These are phyloP conservation scores for Sphagnurus paluster DNA, from an alignment of 1,284 basidiomycete genomes.

Conservation along the genomic window DNA sequence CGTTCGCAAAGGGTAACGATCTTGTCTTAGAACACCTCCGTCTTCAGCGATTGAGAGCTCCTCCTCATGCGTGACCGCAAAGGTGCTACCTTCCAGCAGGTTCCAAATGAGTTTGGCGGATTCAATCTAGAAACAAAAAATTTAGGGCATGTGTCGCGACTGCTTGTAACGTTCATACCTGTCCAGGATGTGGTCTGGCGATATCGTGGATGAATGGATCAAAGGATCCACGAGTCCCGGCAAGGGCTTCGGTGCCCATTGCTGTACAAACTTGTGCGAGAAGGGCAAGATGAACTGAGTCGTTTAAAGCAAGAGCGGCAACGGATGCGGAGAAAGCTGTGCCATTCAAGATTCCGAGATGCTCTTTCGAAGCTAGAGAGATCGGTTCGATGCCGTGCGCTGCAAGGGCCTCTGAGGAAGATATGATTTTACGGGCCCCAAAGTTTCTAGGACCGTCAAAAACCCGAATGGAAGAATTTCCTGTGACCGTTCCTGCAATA, in stretches of 20 bases:
- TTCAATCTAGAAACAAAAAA: conserved; percentile 50
- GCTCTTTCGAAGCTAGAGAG: conserved; percentile 76
- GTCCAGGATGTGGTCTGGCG: conserved; percentile 85
- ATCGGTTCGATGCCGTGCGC: conserved; percentile 69
- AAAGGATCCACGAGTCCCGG: conserved; percentile 72
- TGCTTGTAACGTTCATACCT: conserved; percentile 39
- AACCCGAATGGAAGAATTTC: conserved; percentile 78
- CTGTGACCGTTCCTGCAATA: conserved; percentile 77
- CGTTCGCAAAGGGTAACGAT: conserved; percentile 83
- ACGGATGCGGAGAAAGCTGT: conserved; percentile 79
- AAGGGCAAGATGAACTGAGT: conserved; percentile 71
- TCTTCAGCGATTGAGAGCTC: conserved; percentile 58
- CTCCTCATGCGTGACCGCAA: conserved; percentile 66
- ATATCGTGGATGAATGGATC: conserved; percentile 80
- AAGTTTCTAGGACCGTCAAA: conserved; percentile 58
- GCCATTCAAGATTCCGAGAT: conserved; percentile 79
- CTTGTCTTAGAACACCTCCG: conserved; percentile 61
- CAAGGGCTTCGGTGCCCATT: conserved; percentile 80
- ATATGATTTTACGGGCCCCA: conserved; percentile 54
- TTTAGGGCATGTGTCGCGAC: not conserved
- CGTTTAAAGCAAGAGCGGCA: conserved; percentile 65
- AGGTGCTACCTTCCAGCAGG: conserved; percentile 69
- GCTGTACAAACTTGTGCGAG: conserved; percentile 80
- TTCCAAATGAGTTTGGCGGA: conserved; percentile 68
- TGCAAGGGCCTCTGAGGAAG: conserved; percentile 67